Conservation (phyloP, 768 basidiomycete species). For the Macrocybe gigantea region DNA sequence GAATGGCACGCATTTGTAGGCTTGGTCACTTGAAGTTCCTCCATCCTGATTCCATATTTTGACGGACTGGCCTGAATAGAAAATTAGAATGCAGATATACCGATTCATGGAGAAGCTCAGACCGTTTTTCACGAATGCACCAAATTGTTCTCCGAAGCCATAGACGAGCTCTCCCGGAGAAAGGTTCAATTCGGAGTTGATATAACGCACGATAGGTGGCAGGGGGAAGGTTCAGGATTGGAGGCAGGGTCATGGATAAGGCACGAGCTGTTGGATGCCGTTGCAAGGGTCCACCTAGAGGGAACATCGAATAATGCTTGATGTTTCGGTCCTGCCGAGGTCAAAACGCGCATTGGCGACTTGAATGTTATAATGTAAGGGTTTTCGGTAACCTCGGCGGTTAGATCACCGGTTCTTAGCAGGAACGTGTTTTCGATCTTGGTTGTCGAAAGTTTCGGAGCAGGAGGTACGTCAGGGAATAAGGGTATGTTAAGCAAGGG, state of each 20-base stretch:
- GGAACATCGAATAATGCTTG: slow-evolving; percentile 54
- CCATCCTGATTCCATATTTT: slow-evolving; percentile 74
- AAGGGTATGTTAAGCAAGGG: slow-evolving; percentile 46
- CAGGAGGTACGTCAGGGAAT: slow-evolving; percentile 54
- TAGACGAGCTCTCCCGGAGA: slow-evolving; percentile 70
- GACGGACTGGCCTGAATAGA: slow-evolving; percentile 42
- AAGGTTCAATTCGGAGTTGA: slow-evolving; percentile 55
- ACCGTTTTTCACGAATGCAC: slow-evolving; percentile 73
- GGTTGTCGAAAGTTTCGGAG: slow-evolving; percentile 35
- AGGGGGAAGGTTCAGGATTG: slow-evolving; percentile 43
- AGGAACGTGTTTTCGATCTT: slow-evolving; percentile 21
- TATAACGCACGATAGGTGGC: slow-evolving; percentile 40
- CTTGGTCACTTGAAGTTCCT: slow-evolving; percentile 64
- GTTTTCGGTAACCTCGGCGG: slow-evolving; percentile 50
- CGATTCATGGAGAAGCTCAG: slow-evolving; percentile 16
- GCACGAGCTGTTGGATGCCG: slow-evolving; percentile 51
- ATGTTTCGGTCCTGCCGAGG: slow-evolving; percentile 47
- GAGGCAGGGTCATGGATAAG: slow-evolving; percentile 51
- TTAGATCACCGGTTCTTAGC: slow-evolving; percentile 43
- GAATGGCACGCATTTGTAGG: slow-evolving; percentile 65
- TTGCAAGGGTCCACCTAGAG: slow-evolving; percentile 42
- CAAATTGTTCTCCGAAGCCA: slow-evolving; percentile 73
- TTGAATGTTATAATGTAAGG: slow-evolving; percentile 62
- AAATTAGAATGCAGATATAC: slow-evolving; percentile 7
- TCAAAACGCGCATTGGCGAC: slow-evolving; percentile 38